A percentile compares a stretch with the other conserved stretches of the same genome.
Evolutionary conservation across 1,284 basidiomycete genomes (phyloP).

Genomic region (Tetrapyrgos nigripes): DNA sequence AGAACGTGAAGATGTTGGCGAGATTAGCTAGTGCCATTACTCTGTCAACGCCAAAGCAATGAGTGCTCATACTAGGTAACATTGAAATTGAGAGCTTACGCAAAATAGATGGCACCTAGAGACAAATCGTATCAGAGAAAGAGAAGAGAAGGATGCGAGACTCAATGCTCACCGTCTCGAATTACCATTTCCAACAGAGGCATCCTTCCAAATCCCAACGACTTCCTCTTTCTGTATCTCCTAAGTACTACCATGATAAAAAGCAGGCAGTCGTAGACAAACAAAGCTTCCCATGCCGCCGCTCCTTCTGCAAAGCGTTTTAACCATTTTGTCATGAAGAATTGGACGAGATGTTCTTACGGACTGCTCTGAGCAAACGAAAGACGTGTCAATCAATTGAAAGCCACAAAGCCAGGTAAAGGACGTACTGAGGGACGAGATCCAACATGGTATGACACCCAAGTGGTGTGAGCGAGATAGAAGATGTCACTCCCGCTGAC

Average conservation of each 20-base stretch:
- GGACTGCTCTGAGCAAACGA: conserved; percentile 2
- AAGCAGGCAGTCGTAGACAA: conserved; percentile 23
- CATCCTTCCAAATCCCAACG: background rate
- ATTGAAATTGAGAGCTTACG: background rate
- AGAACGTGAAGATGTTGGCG: conserved; percentile 23
- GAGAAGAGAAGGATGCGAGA: background rate
- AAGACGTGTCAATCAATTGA: background rate
- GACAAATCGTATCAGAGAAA: background rate
- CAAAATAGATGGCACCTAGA: conserved; percentile 16
- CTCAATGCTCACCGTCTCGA: conserved; percentile 12
- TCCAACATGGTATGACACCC: conserved; percentile 20
- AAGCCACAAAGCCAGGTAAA: background rate
- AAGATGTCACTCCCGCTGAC: conserved; percentile 1
- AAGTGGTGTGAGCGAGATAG: background rate
- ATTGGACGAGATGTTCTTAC: background rate
- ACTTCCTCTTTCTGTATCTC: background rate
- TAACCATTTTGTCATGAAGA: conserved; percentile 6
- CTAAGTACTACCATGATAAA: conserved; percentile 19
- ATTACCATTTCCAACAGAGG: conserved; percentile 13
- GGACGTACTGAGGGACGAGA: conserved; percentile 12
- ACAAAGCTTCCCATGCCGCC: conserved; percentile 21
- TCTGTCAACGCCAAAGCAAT: conserved; percentile 3
- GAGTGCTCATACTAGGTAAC: background rate
- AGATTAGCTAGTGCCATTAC: conserved; percentile 24
- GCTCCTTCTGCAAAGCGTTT: background rate